Base-by-base conservation (phyloP, 768 basidiomycete species). In the Pleurotus sapidus region DNA sequence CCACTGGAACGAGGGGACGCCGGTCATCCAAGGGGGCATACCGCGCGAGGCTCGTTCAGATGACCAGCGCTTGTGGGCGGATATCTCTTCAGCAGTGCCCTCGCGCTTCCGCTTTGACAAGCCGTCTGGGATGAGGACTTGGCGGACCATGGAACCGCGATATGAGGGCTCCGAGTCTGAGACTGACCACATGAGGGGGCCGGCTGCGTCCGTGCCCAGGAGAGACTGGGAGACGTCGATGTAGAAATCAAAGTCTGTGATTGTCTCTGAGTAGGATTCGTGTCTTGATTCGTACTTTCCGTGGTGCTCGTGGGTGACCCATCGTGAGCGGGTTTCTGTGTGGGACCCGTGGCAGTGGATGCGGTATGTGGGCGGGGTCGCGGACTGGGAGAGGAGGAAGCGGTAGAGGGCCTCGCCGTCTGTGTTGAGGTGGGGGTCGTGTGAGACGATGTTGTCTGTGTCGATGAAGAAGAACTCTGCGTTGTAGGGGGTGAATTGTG, bases 361-460 rank as follows among this genome's bases (percentile, higher is more conserved):
- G 39, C 71, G 69, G 59, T 79, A 72, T 17, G 58, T 67, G 4
- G 87, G 87, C 2, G 71, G 74, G 3, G 63, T 70, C 30, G 63
- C 66, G 1, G 85, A 77, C 53, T 87, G 83, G 4, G 76, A 75
- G 25, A 89, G 79, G n/a, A 93, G 72, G 68, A 90, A 93, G 57
- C 88, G 82, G 67, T 88, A 90, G 25, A 91, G 77, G 0, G 86
- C 84, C 63, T 88, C 87, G 43, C 87, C 87, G 62, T 89, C 87
- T 48, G 78, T 69, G 58, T 89, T 89, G 47, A 89, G 68, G 65
- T 88, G 87, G 5, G 67, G 71, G 63, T 91, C 90, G 67, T 91
- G 89, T 12, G 88, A 88, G 56, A 91, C 70, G 59, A 88, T 73
- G 45, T 84, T 68, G 2, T 81, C 83, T 42, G 70, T 56, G 39